Conservation (phyloP, 495 filamentous ascomycete species). For the Aspergillus cavernicola region DNA sequence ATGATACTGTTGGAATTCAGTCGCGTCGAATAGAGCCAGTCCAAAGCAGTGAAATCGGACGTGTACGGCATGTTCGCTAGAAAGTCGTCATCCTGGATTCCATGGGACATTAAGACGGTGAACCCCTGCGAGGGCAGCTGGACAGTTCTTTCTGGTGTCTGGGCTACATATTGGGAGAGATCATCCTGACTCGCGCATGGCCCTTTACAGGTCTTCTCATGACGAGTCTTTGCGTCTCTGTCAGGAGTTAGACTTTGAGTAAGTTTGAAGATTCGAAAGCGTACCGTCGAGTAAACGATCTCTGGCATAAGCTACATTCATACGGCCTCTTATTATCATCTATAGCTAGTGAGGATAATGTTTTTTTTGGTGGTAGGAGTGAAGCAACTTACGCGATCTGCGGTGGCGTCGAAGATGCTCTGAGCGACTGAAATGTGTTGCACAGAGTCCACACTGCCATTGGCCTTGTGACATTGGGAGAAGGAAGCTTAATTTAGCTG, state of each 20-base stretch:
- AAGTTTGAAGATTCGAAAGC: not conserved
- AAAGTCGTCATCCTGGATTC: not conserved
- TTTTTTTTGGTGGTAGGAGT: not conserved
- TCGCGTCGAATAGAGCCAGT: conserved; percentile 17
- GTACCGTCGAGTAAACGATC: conserved; percentile 12
- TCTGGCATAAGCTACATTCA: conserved; percentile 16
- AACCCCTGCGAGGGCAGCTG: too few species aligned
- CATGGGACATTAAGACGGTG: not conserved
- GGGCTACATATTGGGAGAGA: too few species aligned
- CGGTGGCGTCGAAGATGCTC: conserved; percentile 27
- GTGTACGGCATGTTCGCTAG: conserved; percentile 5
- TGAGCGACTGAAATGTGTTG: conserved; percentile 19
- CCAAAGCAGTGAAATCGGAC: conserved; percentile 19
- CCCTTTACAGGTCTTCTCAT: conserved; percentile 25
- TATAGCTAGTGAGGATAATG: not conserved
- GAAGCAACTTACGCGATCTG: conserved; percentile 18
- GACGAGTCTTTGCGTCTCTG: conserved; percentile 26
- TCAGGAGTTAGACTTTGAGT: not conserved
- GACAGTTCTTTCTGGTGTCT: too few species aligned
- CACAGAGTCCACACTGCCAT: conserved; percentile 20
- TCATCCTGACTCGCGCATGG: not conserved
- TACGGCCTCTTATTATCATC: conserved; percentile 20
- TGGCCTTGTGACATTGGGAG: conserved; percentile 4
- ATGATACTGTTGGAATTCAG: conserved; percentile 13
- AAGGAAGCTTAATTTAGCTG: too few species aligned